Conservation (phyloP, 805 yeast species). For the Saccharomycopsis sp. region DNA sequence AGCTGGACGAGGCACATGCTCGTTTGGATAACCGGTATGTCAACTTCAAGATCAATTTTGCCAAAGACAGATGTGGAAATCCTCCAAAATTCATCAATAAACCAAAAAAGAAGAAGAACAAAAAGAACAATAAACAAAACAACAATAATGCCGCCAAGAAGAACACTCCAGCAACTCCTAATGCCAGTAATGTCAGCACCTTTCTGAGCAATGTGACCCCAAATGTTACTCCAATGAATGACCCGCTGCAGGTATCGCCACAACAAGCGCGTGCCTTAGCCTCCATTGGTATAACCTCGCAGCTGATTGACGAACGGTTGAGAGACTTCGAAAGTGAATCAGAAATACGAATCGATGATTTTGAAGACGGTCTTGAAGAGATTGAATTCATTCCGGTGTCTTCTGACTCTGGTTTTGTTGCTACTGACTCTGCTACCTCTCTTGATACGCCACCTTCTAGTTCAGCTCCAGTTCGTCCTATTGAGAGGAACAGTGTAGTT, state of each 20-base stretch:
- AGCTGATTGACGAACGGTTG: not conserved
- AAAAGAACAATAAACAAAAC: conserved; percentile 22
- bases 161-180: conserved; percentile 21
- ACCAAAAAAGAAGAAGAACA: conserved; percentile 37
- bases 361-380: too few relatives aligned
- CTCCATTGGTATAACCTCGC: conserved; percentile 17
- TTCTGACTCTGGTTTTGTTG: too few relatives aligned
- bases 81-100: conserved; percentile 45
- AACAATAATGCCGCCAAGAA: too few relatives aligned
- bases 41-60: conserved; percentile 56
- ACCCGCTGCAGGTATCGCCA: conserved; percentile 7
- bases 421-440: too few relatives aligned
- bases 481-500: too few relatives aligned
- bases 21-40: conserved; percentile 41
- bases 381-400: too few relatives aligned
- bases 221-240: conserved; percentile 2
- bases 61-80: conserved; percentile 78
- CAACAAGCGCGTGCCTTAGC: conserved; percentile 21
- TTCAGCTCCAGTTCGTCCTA: too few relatives aligned
- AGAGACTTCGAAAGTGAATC: conserved; percentile 2
- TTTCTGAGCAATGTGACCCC: conserved; percentile 21
- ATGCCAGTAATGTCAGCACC: conserved; percentile 9
- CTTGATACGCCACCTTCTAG: too few relatives aligned
- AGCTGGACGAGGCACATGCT: conserved; percentile 29
- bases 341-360: not conserved